phyloP scores from a whole-genome alignment of 306 rosid genomes.

The Malus sylvestris region DNA sequence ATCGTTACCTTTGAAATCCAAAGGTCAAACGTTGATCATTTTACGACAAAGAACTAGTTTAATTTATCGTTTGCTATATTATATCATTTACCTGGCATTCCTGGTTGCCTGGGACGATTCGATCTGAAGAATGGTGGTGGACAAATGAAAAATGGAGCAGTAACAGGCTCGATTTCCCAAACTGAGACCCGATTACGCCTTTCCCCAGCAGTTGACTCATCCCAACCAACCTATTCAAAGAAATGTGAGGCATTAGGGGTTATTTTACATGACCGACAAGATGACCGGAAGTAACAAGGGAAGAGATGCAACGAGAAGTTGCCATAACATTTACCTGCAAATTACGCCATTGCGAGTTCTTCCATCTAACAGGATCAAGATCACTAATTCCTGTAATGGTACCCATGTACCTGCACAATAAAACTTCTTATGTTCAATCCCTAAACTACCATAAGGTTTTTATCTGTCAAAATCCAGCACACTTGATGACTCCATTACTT shows the following conservation, averaged over 20 bases:
- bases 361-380: constrained; percentile 92
- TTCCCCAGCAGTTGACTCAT: constrained; percentile 94
- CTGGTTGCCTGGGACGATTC: constrained; percentile 80
- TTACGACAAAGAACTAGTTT: neutral
- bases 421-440: neutral
- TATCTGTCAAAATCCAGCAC: too few relatives aligned
- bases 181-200: constrained; percentile 78
- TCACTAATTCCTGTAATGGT: constrained; percentile 89
- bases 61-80: neutral
- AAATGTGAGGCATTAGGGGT: neutral
- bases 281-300: neutral
- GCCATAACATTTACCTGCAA: constrained; percentile 55
- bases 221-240: constrained; percentile 87
- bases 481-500: too few relatives aligned
- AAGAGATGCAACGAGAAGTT: neutral
- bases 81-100: constrained; percentile 68
- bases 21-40: neutral
- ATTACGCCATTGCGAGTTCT: constrained; percentile 94
- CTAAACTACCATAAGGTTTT: neutral
- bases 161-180: constrained; percentile 98
- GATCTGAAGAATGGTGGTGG: constrained; percentile 91
- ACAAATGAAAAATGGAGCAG: constrained; percentile 92
- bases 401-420: constrained; percentile 83
- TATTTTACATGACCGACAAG: constrained; percentile 6
- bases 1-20: neutral